These are phyloP conservation scores for Solanum medicagineum DNA, from an alignment of 257 asterid species.

Conservation along the genomic window DNA sequence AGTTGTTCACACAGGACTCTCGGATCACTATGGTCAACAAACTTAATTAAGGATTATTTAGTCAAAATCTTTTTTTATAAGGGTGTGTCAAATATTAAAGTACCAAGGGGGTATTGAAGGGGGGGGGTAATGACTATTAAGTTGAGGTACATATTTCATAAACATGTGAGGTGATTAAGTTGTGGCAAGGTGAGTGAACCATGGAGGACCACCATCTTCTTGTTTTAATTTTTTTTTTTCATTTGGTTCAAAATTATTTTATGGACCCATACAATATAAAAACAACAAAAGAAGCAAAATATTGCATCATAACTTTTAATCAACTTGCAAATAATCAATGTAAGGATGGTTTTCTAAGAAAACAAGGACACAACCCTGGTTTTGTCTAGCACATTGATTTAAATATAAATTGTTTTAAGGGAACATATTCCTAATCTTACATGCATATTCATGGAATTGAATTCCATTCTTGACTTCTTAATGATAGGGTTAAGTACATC, in stretches of 20 bases:
- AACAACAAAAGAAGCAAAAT: not conserved
- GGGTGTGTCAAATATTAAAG: too few species aligned
- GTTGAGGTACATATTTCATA: not conserved
- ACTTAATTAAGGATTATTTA: not conserved
- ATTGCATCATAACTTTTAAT: not conserved
- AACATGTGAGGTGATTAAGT: not conserved
- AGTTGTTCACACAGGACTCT: too few species aligned
- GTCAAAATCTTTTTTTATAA: not conserved
- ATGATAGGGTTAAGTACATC: not conserved
- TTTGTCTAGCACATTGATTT: not conserved
- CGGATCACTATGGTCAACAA: not conserved
- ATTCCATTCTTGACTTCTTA: not conserved
- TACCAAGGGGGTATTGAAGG: not conserved
- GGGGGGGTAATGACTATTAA: not conserved
- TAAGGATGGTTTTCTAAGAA: not conserved
- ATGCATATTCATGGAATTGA: not conserved
- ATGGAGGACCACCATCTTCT: not conserved
- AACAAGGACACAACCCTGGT: not conserved
- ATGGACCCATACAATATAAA: not conserved
- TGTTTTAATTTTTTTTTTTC: not conserved
- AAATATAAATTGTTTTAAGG: not conserved
- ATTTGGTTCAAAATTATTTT: not conserved
- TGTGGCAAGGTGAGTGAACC: not conserved
- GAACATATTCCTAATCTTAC: not conserved
- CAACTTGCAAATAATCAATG: not conserved